Evolutionary conservation across 192 early-diverging fungal genomes (phyloP), one percentile per base, ranked within the genome.

Genomic region (Coemansia sp.): DNA sequence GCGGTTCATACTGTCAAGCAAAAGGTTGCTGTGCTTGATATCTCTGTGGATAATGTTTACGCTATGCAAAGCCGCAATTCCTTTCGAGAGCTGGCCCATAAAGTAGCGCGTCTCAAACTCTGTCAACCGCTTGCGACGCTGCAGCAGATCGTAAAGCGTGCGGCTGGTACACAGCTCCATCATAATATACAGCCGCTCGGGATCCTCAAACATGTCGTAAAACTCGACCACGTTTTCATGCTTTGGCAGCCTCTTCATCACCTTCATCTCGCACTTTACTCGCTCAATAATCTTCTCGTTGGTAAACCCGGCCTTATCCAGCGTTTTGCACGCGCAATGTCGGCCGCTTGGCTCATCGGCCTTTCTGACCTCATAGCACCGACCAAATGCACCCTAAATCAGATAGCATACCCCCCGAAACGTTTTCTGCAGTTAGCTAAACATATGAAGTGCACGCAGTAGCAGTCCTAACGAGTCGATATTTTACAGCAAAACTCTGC

Each of bases 341-440:
- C 60, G 53, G 1, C 74, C 59, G 24, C 72, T 73, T 1, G 44
- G 25, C 33, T 81, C 72, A 0, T 45, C 42, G 14, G 40, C 9
- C 9, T 59, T 64, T 26, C 37, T 51, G n/a, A 91, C 89, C 42
- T 84, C 70, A 49, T 86, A 95, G 58, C 89, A 91, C 24, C 85
- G 80, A 3, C 90, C 92, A 76, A 95, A 95, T 17, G 92, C 93
- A 23, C 93, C 93, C 91, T 94, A 71, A n/a, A n/a, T n/a, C n/a
- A n/a, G n/a, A n/a, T n/a, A n/a, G n/a, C n/a, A n/a, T n/a, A n/a
- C n/a, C n/a, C n/a, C n/a, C n/a, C n/a, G n/a, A n/a, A n/a, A n/a
- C n/a, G n/a, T n/a, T n/a, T n/a, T n/a, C n/a, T n/a, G n/a, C n/a
- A n/a, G n/a, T n/a, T n/a, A n/a, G n/a, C n/a, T n/a, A n/a, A n/a